Percentiles rank a stretch among this genome's conserved stretches.
These are phyloP conservation scores for Pyricularia sp. DNA, from an alignment of 2,329 filamentous ascomycete species.

Conservation along the genomic window DNA sequence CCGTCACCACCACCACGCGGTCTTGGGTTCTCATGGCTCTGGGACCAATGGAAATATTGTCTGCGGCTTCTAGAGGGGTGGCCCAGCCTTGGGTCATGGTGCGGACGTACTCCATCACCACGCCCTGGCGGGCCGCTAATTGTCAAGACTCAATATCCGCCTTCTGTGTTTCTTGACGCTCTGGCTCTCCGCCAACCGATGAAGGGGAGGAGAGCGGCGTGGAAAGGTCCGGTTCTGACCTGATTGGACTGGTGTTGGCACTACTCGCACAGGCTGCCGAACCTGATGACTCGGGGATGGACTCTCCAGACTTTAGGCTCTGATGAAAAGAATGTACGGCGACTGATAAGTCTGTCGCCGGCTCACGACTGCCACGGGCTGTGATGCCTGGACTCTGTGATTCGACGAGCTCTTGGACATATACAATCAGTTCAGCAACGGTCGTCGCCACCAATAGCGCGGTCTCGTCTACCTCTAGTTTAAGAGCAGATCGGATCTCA, in stretches of 20 bases:
- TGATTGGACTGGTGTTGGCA: background rate
- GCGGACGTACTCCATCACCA: background rate
- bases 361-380: too few species aligned
- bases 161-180: background rate
- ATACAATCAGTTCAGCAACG: background rate
- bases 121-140: background rate
- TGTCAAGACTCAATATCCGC: background rate
- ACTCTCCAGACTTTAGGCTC: background rate
- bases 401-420: background rate
- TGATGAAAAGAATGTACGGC: background rate
- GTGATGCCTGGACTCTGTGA: background rate
- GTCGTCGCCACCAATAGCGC: slow-evolving; percentile 4
- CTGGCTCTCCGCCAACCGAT: background rate
- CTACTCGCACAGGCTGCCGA: background rate
- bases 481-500: slow-evolving; percentile 29
- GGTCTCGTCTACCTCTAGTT: slow-evolving; percentile 12
- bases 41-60: background rate
- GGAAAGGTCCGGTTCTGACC: background rate
- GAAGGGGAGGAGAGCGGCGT: background rate
- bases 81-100: background rate
- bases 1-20: slow-evolving; percentile 24
- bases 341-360: background rate
- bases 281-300: background rate
- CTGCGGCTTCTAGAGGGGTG: background rate
- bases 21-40: background rate